Percentiles rank a stretch among this genome's conserved stretches.
Conservation (phyloP, 2,329 filamentous ascomycete genomes). For the Chrysosphaeria jannelii region DNA sequence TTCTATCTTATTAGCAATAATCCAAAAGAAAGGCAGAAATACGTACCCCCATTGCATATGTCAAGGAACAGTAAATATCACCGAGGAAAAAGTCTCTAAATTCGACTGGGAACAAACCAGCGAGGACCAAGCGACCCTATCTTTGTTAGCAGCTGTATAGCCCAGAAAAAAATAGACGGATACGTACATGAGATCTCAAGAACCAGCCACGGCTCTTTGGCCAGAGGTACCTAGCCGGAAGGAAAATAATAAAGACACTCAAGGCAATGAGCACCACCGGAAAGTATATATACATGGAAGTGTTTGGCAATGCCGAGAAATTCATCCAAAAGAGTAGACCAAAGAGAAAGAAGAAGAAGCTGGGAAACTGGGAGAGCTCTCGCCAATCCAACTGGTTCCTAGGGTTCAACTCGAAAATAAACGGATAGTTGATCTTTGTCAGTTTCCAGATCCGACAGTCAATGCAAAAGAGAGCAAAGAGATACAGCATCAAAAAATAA, state of each 20-base stretch:
- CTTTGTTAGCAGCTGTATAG: conserved; percentile 11
- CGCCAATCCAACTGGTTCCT: conserved; percentile 72
- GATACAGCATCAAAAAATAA: conserved; percentile 56
- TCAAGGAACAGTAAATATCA: conserved; percentile 90
- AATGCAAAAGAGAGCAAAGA: conserved; percentile 62
- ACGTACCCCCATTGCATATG: conserved; percentile 63
- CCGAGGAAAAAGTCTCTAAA: conserved; percentile 94
- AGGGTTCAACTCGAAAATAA: conserved; percentile 89
- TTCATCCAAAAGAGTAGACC: conserved; percentile 75
- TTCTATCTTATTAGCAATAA: conserved; percentile 24
- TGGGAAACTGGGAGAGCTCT: conserved; percentile 60
- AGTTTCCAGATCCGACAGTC: conserved; percentile 58
- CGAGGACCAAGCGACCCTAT: too few relatives aligned
- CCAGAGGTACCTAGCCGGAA: conserved; percentile 47
- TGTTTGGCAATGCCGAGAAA: conserved; percentile 37
- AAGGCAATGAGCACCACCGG: conserved; percentile 51
- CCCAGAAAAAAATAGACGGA: conserved; percentile 53
- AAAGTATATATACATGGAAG: conserved; percentile 54
- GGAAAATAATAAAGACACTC: conserved; percentile 35
- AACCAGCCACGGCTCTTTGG: conserved; percentile 61
- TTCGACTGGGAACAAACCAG: conserved; percentile 88
- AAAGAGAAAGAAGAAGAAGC: conserved; percentile 48
- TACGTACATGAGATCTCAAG: conserved; percentile 54
- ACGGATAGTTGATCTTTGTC: conserved; percentile 80
- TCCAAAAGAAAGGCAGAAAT: too few relatives aligned